Evolutionary conservation across 352 stramenopile species (phyloP).

Genomic region (Pythium monospermum): DNA sequence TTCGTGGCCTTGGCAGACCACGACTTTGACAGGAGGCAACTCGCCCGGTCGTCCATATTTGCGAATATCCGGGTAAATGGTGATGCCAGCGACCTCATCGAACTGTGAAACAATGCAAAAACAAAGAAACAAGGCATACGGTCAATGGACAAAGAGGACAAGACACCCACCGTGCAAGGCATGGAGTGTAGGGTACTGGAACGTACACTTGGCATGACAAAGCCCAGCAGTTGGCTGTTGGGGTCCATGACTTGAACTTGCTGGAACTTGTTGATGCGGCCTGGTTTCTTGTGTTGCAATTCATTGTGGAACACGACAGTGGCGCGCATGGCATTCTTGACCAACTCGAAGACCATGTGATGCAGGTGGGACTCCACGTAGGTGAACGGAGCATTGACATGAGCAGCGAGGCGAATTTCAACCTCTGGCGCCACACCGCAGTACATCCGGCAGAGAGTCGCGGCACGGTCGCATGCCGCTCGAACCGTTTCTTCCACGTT

Average conservation of each 20-base stretch:
- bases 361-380: slow-evolving; percentile 81
- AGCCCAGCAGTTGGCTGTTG: slow-evolving; percentile 57
- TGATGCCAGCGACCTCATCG: slow-evolving; percentile 59
- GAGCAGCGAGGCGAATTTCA: slow-evolving; percentile 48
- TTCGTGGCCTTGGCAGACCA: slow-evolving; percentile 96
- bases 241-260: slow-evolving; percentile 69
- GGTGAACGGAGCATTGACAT: slow-evolving; percentile 57
- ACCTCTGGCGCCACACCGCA: slow-evolving; percentile 49
- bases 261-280: slow-evolving; percentile 45
- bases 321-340: slow-evolving; percentile 99
- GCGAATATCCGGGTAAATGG: slow-evolving; percentile 69
- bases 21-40: slow-evolving; percentile 93
- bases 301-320: slow-evolving; percentile 94
- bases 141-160: no score
- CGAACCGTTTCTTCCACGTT: slow-evolving; percentile 65
- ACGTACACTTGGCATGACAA: slow-evolving; percentile 61
- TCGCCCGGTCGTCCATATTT: slow-evolving; percentile 55
- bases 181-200: no score
- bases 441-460: slow-evolving; percentile 50
- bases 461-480: slow-evolving; percentile 47
- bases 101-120: slow-evolving; percentile 10
- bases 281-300: slow-evolving; percentile 27
- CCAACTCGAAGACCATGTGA: slow-evolving; percentile 93
- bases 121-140: not conserved
- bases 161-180: no score